Evolutionary conservation across 106 monocot genomes (phyloP).

Genomic region (Dendrobium officinale): DNA sequence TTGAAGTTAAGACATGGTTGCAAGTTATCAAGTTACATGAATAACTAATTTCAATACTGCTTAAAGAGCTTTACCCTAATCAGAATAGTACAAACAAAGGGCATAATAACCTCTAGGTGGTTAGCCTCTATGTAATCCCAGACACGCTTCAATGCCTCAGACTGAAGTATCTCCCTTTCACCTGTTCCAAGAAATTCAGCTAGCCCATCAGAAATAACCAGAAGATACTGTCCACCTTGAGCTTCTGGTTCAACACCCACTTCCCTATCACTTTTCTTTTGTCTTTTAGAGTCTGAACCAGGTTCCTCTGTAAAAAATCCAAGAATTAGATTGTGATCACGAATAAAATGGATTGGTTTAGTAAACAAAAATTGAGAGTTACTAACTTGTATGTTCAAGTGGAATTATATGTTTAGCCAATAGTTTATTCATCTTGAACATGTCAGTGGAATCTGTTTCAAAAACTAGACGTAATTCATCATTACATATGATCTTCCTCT

Average conservation of each 20-base stretch:
- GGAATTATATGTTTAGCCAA: conserved; percentile 78
- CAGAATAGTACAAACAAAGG: background rate
- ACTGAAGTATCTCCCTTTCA: conserved; percentile 70
- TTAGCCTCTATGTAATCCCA: conserved; percentile 86
- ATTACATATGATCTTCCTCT: conserved; percentile 92
- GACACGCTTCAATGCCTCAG: conserved; percentile 60
- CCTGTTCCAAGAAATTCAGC: conserved; percentile 65
- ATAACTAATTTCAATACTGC: background rate
- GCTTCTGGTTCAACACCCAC: conserved; percentile 25
- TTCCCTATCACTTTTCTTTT: conserved; percentile 42
- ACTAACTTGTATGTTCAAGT: conserved; percentile 57
- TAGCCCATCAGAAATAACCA: conserved; percentile 70
- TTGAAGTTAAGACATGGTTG: background rate
- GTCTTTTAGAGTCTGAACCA: conserved; percentile 43
- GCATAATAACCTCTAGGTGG: conserved; percentile 57
- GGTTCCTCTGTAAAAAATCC: conserved; percentile 41
- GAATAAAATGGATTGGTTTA: background rate
- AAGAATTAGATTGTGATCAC: background rate
- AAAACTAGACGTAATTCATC: conserved; percentile 83
- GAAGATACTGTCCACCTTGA: conserved; percentile 18
- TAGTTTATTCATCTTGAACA: conserved; percentile 98
- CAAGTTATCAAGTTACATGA: background rate
- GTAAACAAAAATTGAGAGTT: background rate
- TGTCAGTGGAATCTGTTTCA: conserved; percentile 95
- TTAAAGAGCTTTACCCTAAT: background rate